Evolutionary conservation across 768 basidiomycete species (phyloP).

Genomic region (Pulveroboletus ravenelii): DNA sequence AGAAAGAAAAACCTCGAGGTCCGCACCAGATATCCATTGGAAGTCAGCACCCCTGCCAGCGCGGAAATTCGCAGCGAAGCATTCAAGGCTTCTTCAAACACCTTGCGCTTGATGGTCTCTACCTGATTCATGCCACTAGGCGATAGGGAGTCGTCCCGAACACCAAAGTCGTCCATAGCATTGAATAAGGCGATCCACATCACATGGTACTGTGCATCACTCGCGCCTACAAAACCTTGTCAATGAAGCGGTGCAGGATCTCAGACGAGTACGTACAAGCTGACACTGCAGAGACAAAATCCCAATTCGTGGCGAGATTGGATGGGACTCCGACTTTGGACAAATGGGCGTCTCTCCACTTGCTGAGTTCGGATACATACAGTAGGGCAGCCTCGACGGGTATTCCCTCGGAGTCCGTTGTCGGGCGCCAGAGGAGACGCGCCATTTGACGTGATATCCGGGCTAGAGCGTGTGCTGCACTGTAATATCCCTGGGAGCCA

Average conservation of each 20-base stretch:
- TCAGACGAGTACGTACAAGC: conserved; percentile 41
- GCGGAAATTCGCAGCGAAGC: conserved; percentile 85
- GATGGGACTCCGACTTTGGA: conserved; percentile 80
- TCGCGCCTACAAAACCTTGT: conserved; percentile 48
- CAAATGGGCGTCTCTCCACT: conserved; percentile 77
- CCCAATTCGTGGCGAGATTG: conserved; percentile 83
- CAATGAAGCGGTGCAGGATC: not conserved
- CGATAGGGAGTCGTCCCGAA: conserved; percentile 51
- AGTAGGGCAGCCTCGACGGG: conserved; percentile 57
- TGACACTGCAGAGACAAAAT: conserved; percentile 76
- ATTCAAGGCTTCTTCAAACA: conserved; percentile 78
- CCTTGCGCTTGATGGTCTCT: conserved; percentile 60
- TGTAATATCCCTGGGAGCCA: conserved; percentile 67
- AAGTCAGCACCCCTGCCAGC: conserved; percentile 77
- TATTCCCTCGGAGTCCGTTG: conserved; percentile 73
- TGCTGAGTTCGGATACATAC: conserved; percentile 52
- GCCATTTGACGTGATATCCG: conserved; percentile 80
- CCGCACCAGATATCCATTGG: conserved; percentile 81
- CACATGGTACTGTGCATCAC: conserved; percentile 86
- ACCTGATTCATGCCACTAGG: conserved; percentile 51
- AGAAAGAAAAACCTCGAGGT: conserved; percentile 6
- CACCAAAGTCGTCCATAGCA: conserved; percentile 80
- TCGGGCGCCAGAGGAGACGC: conserved; percentile 73
- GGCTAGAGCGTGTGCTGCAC: conserved; percentile 78
- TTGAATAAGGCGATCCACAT: conserved; percentile 86